A percentile compares a stretch with the other conserved stretches of the same genome.
Conservation (phyloP, 2,329 filamentous ascomycete genomes). For the Trichoderma sp. region DNA sequence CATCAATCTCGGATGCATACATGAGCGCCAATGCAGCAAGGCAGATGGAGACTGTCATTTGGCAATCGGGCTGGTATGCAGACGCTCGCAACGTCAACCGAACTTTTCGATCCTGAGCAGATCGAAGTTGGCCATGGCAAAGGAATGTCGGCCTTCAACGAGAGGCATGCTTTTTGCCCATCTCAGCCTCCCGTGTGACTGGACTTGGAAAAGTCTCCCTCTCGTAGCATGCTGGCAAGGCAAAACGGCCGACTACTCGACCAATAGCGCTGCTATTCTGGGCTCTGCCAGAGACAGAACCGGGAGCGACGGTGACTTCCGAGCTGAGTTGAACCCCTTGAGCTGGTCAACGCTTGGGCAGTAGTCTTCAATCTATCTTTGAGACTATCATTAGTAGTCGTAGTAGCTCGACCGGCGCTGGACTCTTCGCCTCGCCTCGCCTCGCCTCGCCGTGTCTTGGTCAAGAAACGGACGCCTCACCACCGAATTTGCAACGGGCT, state of each 20-base stretch:
- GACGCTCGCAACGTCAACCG: not conserved
- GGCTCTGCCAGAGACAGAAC: constrained; percentile 4
- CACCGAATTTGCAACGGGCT: not conserved
- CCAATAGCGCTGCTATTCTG: constrained; percentile 3
- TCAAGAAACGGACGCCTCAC: constrained; percentile 1
- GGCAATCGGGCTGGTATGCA: not conserved
- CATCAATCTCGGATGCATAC: constrained; percentile 18
- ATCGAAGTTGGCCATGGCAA: not conserved
- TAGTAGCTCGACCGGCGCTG: not conserved
- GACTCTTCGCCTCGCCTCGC: not conserved
- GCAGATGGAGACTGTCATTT: constrained; percentile 6
- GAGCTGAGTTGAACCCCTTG: constrained; percentile 21
- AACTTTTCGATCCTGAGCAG: not conserved
- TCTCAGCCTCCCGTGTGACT: not conserved
- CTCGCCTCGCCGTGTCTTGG: constrained; percentile 20
- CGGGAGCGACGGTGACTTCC: constrained; percentile 20
- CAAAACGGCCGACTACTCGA: not conserved
- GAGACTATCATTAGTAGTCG: not conserved
- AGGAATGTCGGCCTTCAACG: constrained; percentile 9
- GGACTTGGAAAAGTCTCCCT: not conserved
- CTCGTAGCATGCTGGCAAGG: not conserved
- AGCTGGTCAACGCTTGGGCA: not conserved
- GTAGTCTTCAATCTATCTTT: constrained; percentile 18
- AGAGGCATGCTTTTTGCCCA: constrained; percentile 11
- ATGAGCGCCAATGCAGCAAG: constrained; percentile 10